Evolutionary conservation across 768 basidiomycete species (phyloP), one percentile per base, ranked within the genome.

Genomic region (Auricularia sp.): DNA sequence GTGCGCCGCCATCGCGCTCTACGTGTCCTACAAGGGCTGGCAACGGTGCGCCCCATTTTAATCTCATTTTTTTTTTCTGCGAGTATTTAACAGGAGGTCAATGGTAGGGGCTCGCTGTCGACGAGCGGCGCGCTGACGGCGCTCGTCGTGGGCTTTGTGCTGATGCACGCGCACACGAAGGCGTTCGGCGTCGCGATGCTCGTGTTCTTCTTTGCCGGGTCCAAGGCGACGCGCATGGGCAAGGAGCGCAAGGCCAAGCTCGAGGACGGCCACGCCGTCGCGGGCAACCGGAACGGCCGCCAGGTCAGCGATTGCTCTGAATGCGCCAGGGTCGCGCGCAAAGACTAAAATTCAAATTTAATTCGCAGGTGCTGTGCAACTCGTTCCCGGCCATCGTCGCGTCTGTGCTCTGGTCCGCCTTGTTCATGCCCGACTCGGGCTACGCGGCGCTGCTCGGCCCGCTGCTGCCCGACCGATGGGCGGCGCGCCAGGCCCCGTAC

Each of bases 151-250:
- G 94, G 94, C 3, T 87, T 88, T 72, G 69, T 82, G 4, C 85
- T 86, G 72, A 80, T 98, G 74, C 80, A 85, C 16, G 84, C 85
- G n/a, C 85, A 82, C 8, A 78, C 86, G 44, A 79, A 81, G 54
- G 81, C 83, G 0, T 87, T 91, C 70, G 89, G 87, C 16, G 74
- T 82, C 11, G 77, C 85, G 1, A 77, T 94, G 65, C 80, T 93
- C 65, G 83, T 82, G 0, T 90, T 95, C 73, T 95, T 97, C 74
- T 76, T 94, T 36, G 70, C 85, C 0, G 94, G 87, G 3, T 90
- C 89, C 67, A 82, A 83, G 59, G 94, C 94, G 0, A 97, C 95
- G 2, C 94, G 93, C 75, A 89, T 88, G 67, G 88, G 92, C 64
- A 94, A 87, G 75, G 77, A 83, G 62, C 78, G 80, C 63, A 98